A percentile compares a stretch with the other conserved stretches of the same genome.
Conservation (phyloP, 2,329 filamentous ascomycete species). For the Paracoccidioides brasiliensis region DNA sequence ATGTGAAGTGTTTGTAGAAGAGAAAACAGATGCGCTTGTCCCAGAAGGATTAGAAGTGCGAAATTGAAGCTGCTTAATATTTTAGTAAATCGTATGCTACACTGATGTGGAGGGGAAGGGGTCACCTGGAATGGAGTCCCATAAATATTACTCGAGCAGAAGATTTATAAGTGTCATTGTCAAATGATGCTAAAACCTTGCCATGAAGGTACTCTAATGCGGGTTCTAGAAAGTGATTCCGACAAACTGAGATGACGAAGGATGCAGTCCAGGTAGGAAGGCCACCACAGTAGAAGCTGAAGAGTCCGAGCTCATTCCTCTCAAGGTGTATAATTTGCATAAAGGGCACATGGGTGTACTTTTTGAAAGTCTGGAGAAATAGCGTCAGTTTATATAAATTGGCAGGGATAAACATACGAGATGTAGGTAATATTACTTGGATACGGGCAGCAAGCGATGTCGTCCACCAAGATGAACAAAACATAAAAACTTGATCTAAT, state of each 20-base stretch:
- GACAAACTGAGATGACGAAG: constrained; percentile 25
- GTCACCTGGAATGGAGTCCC: constrained; percentile 6
- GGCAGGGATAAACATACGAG: constrained; percentile 5
- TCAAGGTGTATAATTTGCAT: constrained; percentile 27
- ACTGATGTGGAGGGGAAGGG: neutral
- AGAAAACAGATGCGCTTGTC: constrained; percentile 32
- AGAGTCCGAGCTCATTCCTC: constrained; percentile 19
- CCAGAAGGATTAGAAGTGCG: constrained; percentile 24
- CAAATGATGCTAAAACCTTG: constrained; percentile 14
- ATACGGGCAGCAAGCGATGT: constrained; percentile 26
- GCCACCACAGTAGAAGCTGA: constrained; percentile 30
- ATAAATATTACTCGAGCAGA: constrained; percentile 18
- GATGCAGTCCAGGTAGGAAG: constrained; percentile 29
- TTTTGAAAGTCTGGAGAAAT: constrained; percentile 24
- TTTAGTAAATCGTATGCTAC: constrained; percentile 10
- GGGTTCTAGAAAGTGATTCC: constrained; percentile 26
- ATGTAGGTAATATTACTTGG: constrained; percentile 19
- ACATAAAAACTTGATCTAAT: constrained; percentile 28
- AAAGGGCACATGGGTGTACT: constrained; percentile 25
- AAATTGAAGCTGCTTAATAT: constrained; percentile 20
- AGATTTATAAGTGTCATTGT: constrained; percentile 17
- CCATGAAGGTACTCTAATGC: constrained; percentile 20
- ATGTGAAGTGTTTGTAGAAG: constrained; percentile 31
- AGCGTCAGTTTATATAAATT: constrained; percentile 5
- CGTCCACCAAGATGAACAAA: constrained; percentile 32